Percentiles rank a stretch among this genome's conserved stretches.
These are phyloP conservation scores for Seiridium unicorne DNA, from an alignment of 2,329 filamentous ascomycete species.

Conservation along the genomic window DNA sequence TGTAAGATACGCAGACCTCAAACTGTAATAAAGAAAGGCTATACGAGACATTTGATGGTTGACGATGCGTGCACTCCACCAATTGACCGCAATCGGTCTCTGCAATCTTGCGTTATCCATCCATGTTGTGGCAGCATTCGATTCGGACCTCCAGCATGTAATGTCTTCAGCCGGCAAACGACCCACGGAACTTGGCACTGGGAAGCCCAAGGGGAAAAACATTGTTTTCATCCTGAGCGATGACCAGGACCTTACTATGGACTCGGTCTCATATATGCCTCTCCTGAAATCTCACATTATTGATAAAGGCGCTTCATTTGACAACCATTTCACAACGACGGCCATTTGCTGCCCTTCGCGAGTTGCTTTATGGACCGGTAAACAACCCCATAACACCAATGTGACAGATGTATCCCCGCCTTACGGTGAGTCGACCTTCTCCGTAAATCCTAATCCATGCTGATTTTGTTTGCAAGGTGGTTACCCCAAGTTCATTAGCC, in stretches of 20 bases:
- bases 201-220: conserved; percentile 21
- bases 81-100: too few relatives aligned
- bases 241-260: conserved; percentile 57
- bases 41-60: too few relatives aligned
- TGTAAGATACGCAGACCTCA: too few relatives aligned
- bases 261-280: conserved; percentile 39
- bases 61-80: too few relatives aligned
- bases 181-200: too few relatives aligned
- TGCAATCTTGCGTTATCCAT: too few relatives aligned
- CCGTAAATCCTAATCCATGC: too few relatives aligned
- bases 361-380: conserved; percentile 58
- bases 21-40: too few relatives aligned
- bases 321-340: conserved; percentile 56
- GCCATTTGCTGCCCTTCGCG: conserved; percentile 57
- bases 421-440: conserved; percentile 37
- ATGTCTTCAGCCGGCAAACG: too few relatives aligned
- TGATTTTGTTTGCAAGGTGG: conserved; percentile 34
- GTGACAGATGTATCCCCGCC: conserved; percentile 52
- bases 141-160: too few relatives aligned
- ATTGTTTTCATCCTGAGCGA: conserved; percentile 62
- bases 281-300: conserved; percentile 35
- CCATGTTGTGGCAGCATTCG: too few relatives aligned
- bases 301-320: conserved; percentile 51
- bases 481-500: conserved; percentile 64
- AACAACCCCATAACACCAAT: conserved; percentile 62